Evolutionary conservation across 371 early-diverging fungal genomes (phyloP).

Genomic region (Mortierella sp.): DNA sequence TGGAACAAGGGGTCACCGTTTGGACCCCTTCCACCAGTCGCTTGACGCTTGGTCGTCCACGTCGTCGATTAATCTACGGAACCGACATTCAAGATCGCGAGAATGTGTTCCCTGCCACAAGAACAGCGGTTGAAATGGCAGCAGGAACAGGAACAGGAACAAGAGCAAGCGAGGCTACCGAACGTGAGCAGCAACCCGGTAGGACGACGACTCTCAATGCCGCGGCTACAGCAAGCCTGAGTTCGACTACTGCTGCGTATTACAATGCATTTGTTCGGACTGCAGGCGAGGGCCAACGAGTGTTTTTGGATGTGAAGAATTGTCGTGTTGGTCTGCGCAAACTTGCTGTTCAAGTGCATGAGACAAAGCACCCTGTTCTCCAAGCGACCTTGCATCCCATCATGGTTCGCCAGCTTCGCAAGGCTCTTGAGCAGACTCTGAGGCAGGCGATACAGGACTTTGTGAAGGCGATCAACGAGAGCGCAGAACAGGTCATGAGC

Average conservation of each 20-base stretch:
- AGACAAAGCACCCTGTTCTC: conserved; percentile 29
- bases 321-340: conserved; percentile 21
- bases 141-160: neutral
- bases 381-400: conserved; percentile 9
- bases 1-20: neutral
- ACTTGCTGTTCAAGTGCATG: conserved; percentile 19
- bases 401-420: conserved; percentile 20
- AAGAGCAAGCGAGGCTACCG: no score
- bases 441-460: conserved; percentile 12
- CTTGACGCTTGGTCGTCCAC: conserved; percentile 9
- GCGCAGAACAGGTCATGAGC: conserved; percentile 25
- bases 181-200: no score
- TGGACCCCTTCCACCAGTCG: neutral
- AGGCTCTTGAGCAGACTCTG: conserved; percentile 27
- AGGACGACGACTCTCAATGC: neutral
- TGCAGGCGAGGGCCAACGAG: neutral
- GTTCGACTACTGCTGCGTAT: neutral
- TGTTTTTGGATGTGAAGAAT: conserved; percentile 20
- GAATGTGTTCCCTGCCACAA: no score
- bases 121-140: neutral
- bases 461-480: conserved; percentile 13
- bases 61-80: neutral
- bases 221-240: neutral
- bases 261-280: neutral
- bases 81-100: neutral